Evolutionary conservation across 2,329 filamentous ascomycete genomes (phyloP).

Genomic region (Mycogone perniciosa): DNA sequence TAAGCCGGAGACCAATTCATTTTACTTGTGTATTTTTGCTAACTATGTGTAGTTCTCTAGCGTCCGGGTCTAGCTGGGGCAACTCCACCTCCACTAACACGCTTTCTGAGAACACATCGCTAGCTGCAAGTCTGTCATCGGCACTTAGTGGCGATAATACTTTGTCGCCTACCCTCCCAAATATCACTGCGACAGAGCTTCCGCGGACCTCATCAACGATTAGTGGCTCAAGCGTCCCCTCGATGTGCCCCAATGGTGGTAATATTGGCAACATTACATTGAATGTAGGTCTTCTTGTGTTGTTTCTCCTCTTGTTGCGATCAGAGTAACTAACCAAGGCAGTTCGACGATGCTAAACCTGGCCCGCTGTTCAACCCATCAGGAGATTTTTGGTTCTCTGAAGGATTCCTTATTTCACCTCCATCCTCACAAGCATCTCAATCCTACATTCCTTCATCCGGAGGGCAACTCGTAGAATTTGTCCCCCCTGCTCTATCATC

Average conservation of each 20-base stretch:
- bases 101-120: conserved; percentile 17
- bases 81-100: conserved; percentile 24
- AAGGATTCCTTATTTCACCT: conserved; percentile 34
- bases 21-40: conserved; percentile 3
- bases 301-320: no score
- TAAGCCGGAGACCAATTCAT: conserved; percentile 13
- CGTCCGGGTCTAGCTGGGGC: conserved; percentile 19
- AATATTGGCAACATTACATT: conserved; percentile 33
- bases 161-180: conserved; percentile 9
- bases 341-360: conserved; percentile 33
- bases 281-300: conserved; percentile 25
- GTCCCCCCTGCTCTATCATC: conserved; percentile 30
- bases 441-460: conserved; percentile 33
- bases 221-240: conserved; percentile 13
- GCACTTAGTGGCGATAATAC: conserved; percentile 1
- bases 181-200: conserved; percentile 7
- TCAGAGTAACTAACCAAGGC: conserved; percentile 13
- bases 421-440: conserved; percentile 27
- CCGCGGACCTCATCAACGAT: conserved; percentile 8
- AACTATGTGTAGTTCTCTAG: conserved; percentile 16
- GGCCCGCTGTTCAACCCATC: conserved; percentile 36
- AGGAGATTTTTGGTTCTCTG: conserved; percentile 36
- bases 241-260: conserved; percentile 24
- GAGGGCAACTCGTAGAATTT: conserved; percentile 35
- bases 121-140: conserved; percentile 26